Evolutionary conservation across 345 rosid genomes (phyloP).

Genomic region (Eucalyptus fibrosa): DNA sequence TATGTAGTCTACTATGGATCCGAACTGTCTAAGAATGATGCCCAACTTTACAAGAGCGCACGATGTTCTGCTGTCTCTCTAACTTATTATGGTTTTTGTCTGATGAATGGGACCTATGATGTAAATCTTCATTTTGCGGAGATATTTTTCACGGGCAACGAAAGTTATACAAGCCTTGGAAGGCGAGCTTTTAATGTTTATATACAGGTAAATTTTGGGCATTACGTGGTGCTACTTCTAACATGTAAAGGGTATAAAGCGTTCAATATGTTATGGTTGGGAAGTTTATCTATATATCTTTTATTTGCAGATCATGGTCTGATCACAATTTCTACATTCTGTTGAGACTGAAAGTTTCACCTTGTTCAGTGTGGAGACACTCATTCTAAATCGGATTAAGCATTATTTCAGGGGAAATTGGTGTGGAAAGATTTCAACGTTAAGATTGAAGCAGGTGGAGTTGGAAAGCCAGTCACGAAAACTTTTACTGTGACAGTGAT

Average conservation of each 20-base stretch:
- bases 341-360: not conserved
- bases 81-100: conserved; percentile 36
- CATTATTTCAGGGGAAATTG: conserved; percentile 24
- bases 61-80: conserved; percentile 33
- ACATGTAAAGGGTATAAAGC: not conserved
- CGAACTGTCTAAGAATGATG: no score
- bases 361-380: not conserved
- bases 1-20: not conserved
- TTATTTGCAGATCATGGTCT: not conserved
- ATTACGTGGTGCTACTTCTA: not conserved
- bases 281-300: not conserved
- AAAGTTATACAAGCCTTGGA: conserved; percentile 26
- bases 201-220: conserved; percentile 30
- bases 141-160: conserved; percentile 25
- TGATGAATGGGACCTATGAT: conserved; percentile 23
- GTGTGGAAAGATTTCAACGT: conserved; percentile 41
- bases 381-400: no score
- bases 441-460: conserved; percentile 34
- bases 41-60: conserved; percentile 25
- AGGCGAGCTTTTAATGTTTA: conserved; percentile 53
- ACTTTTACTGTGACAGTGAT: conserved; percentile 3
- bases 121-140: conserved; percentile 79
- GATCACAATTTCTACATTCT: not conserved
- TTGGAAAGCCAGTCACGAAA: conserved; percentile 10
- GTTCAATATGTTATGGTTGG: not conserved